These are phyloP conservation scores for Oryza officinalis DNA, from an alignment of 176 grass and related monocot genomes.

Conservation along the genomic window DNA sequence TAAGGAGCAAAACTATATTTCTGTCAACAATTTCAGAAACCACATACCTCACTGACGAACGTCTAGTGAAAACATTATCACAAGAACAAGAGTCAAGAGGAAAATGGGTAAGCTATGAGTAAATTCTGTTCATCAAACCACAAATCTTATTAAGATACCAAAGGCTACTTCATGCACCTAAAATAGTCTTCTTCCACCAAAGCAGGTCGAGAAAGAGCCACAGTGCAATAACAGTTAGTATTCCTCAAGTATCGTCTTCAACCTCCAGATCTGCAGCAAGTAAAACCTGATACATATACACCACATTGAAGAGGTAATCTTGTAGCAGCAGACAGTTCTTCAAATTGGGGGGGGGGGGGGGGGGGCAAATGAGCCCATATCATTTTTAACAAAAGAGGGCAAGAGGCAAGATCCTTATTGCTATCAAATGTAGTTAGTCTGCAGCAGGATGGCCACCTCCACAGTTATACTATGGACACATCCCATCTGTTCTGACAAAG, in stretches of 20 bases:
- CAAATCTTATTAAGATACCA: background rate
- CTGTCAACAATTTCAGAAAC: conserved; percentile 27
- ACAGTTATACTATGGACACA: too few relatives aligned
- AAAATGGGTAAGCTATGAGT: conserved; percentile 21
- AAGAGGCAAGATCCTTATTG: too few relatives aligned
- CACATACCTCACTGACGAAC: conserved; percentile 68
- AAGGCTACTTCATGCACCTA: conserved; percentile 76
- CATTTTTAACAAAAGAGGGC: too few relatives aligned
- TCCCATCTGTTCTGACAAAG: too few relatives aligned
- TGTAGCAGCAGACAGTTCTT: background rate
- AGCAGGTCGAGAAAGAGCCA: conserved; percentile 65
- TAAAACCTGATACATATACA: conserved; percentile 4
- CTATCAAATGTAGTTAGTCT: too few relatives aligned
- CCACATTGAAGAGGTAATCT: background rate
- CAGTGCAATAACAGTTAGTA: conserved; percentile 77
- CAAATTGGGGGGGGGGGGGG: too few relatives aligned
- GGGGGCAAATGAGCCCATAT: too few relatives aligned
- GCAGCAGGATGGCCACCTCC: too few relatives aligned
- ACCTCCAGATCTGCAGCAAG: conserved; percentile 53
- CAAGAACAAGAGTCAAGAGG: conserved; percentile 36
- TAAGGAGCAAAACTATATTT: background rate
- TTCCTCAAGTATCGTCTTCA: conserved; percentile 64
- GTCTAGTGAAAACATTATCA: conserved; percentile 33
- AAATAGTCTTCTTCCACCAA: conserved; percentile 68
- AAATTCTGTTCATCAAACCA: background rate